These are phyloP conservation scores for Corylus americana DNA, from an alignment of 306 rosid genomes.

Conservation along the genomic window DNA sequence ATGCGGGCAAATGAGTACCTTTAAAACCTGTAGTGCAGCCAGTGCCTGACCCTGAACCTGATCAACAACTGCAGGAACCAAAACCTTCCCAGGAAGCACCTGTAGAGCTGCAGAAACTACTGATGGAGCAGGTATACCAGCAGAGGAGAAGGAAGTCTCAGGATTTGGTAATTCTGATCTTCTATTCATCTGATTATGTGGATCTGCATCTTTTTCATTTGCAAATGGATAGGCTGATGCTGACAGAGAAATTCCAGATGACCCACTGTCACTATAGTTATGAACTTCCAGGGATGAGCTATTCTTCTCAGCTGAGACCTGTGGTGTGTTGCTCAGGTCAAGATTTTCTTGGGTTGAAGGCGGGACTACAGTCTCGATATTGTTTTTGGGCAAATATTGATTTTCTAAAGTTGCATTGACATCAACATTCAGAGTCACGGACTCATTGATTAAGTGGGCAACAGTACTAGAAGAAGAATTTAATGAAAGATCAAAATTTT, in stretches of 20 bases:
- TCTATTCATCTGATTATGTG: slow-evolving; percentile 37
- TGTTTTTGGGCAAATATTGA: slow-evolving; percentile 33
- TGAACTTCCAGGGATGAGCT: slow-evolving; percentile 46
- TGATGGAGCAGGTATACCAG: slow-evolving; percentile 97
- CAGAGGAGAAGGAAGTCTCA: slow-evolving; percentile 71
- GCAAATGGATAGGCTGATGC: slow-evolving; percentile 34
- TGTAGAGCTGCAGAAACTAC: slow-evolving; percentile 71
- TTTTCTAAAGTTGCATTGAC: slow-evolving; percentile 41
- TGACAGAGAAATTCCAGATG: slow-evolving; percentile 31
- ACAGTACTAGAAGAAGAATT: slow-evolving; percentile 28
- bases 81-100: slow-evolving; percentile 83
- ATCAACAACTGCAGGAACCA: slow-evolving; percentile 94
- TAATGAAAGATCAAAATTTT: slow-evolving; percentile 28
- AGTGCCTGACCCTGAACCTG: slow-evolving; percentile 97
- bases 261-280: slow-evolving; percentile 34
- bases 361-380: slow-evolving; percentile 34
- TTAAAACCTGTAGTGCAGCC: slow-evolving; percentile 86
- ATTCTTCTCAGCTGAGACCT: slow-evolving; percentile 44
- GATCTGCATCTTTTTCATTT: slow-evolving; percentile 39
- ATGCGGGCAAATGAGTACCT: slow-evolving; percentile 49
- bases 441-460: slow-evolving; percentile 34
- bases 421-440: slow-evolving; percentile 30
- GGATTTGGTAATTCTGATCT: slow-evolving; percentile 54
- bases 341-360: slow-evolving; percentile 44
- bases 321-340: slow-evolving; percentile 38